phyloP scores from a whole-genome alignment of 805 yeast species.

The Wickerhamiella occidentalis region DNA sequence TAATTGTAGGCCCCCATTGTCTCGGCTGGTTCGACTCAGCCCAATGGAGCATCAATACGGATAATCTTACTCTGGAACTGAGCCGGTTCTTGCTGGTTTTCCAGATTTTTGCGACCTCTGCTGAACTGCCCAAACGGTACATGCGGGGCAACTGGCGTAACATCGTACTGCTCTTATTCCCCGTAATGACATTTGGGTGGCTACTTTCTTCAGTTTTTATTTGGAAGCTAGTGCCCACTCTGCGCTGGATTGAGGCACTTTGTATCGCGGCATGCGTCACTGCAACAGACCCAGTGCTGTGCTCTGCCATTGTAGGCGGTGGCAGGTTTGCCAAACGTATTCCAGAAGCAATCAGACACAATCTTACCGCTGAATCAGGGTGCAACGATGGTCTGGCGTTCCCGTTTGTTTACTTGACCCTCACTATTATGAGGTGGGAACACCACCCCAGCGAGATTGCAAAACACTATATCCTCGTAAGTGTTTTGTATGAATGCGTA shows the following conservation, averaged over 20 bases:
- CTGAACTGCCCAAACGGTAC: slow-evolving; percentile 58
- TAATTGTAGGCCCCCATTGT: slow-evolving; percentile 79
- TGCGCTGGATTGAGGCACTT: slow-evolving; percentile 43
- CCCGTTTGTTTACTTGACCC: slow-evolving; percentile 54
- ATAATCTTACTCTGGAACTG: slow-evolving; percentile 62
- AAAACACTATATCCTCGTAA: slow-evolving; percentile 48
- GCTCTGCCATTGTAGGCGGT: slow-evolving; percentile 54
- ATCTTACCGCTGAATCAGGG: slow-evolving; percentile 59
- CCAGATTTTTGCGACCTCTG: slow-evolving; percentile 62
- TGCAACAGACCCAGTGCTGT: slow-evolving; percentile 66
- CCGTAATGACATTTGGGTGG: slow-evolving; percentile 66
- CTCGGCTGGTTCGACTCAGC: slow-evolving; percentile 67
- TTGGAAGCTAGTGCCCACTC: slow-evolving; percentile 48
- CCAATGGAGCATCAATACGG: slow-evolving; percentile 63
- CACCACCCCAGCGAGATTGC: slow-evolving; percentile 40
- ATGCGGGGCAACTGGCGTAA: slow-evolving; percentile 48
- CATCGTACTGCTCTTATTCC: slow-evolving; percentile 45
- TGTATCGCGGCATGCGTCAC: slow-evolving; percentile 60
- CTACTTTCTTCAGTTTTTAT: slow-evolving; percentile 49
- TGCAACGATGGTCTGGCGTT: slow-evolving; percentile 54
- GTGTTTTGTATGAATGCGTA: slow-evolving; percentile 50
- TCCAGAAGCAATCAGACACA: slow-evolving; percentile 49
- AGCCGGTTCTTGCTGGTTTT: slow-evolving; percentile 53
- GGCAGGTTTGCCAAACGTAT: slow-evolving; percentile 54
- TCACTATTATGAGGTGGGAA: slow-evolving; percentile 39